Conservation (phyloP, 257 asterid genomes). For the Nicotiana tabacum region DNA sequence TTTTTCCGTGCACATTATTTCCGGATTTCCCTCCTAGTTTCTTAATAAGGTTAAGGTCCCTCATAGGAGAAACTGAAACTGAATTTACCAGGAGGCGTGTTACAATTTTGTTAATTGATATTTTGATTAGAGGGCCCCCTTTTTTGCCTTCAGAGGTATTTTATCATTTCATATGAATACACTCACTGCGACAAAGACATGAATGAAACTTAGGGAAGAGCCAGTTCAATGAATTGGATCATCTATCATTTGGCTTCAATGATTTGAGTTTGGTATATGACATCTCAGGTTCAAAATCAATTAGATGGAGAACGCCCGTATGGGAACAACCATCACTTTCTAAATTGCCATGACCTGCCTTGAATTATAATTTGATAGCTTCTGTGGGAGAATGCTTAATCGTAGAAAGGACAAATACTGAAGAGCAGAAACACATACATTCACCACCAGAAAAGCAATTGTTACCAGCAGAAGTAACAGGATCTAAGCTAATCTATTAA, state of each 20-base stretch:
- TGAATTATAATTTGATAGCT: neutral
- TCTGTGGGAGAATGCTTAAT: neutral
- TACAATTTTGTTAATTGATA: neutral
- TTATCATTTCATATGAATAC: neutral
- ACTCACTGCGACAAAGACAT: neutral
- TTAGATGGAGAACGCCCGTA: neutral
- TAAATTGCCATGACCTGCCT: neutral
- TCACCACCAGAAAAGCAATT: neutral
- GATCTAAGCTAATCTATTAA: neutral
- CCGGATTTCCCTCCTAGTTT: neutral
- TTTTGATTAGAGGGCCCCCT: neutral
- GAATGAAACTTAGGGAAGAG: neutral
- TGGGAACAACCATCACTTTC: conserved; percentile 1
- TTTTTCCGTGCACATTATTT: neutral
- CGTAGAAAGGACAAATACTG: neutral
- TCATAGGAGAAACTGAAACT: neutral
- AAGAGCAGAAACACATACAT: neutral
- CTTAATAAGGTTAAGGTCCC: neutral
- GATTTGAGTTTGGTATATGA: neutral
- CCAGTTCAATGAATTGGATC: neutral
- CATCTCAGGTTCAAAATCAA: neutral
- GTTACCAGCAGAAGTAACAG: neutral
- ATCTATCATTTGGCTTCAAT: neutral
- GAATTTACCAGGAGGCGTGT: neutral
- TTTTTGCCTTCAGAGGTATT: neutral